These are phyloP conservation scores for Medicago lupulina DNA, from an alignment of 306 rosid genomes.

Conservation along the genomic window DNA sequence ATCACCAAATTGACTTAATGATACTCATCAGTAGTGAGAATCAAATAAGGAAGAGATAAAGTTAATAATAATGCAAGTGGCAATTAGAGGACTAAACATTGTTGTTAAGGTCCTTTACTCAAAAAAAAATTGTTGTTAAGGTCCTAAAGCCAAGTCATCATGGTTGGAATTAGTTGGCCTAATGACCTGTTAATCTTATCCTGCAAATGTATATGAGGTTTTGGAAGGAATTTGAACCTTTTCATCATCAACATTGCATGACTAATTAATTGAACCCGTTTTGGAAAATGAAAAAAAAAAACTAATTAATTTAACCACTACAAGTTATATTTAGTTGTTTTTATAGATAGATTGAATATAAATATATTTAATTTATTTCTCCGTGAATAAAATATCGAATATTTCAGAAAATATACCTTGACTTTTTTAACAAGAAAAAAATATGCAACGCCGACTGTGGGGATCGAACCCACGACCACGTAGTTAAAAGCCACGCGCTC, in stretches of 20 bases:
- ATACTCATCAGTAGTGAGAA: slow-evolving; percentile 26
- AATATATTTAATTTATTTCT: too few relatives aligned
- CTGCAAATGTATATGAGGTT: slow-evolving; percentile 47
- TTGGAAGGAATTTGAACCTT: neutral
- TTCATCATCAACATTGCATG: neutral
- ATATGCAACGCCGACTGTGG: neutral
- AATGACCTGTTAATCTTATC: slow-evolving; percentile 53
- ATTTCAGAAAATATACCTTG: too few relatives aligned
- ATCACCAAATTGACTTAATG: slow-evolving; percentile 38
- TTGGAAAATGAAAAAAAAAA: neutral
- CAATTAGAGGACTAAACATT: slow-evolving; percentile 17
- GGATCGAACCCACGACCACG: slow-evolving; percentile 5
- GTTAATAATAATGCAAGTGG: slow-evolving; percentile 24
- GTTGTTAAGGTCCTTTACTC: slow-evolving; percentile 24
- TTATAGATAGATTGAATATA: too few relatives aligned
- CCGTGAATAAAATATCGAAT: too few relatives aligned
- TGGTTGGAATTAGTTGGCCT: slow-evolving; percentile 62
- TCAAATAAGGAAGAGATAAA: neutral
- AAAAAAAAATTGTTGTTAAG: slow-evolving; percentile 8
- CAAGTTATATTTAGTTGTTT: too few relatives aligned
- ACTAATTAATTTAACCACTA: too few relatives aligned
- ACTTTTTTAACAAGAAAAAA: too few relatives aligned
- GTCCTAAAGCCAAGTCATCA: slow-evolving; percentile 37
- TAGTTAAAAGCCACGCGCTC: slow-evolving; percentile 1
- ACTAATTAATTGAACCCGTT: neutral